Conservation (phyloP, 768 basidiomycete genomes). For the Gloeostereum incarnatum region DNA sequence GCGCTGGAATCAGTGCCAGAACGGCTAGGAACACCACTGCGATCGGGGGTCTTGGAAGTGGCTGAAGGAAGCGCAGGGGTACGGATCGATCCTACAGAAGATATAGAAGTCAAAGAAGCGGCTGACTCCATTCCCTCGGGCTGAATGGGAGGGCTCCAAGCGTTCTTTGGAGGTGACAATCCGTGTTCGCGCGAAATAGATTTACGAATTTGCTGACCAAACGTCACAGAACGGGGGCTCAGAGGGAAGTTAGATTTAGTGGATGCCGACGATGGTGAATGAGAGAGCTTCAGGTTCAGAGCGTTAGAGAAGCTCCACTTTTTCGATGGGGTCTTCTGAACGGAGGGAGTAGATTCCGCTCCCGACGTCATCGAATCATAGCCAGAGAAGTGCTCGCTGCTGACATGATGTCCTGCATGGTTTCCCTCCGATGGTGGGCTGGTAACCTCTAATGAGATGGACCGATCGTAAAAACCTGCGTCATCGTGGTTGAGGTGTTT, state of each 20-base stretch:
- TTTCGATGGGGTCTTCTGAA: slow-evolving; percentile 80
- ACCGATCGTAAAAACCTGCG: slow-evolving; percentile 34
- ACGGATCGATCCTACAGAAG: slow-evolving; percentile 60
- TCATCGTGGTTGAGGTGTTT: slow-evolving; percentile 34
- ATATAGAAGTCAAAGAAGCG: slow-evolving; percentile 67
- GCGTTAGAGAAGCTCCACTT: slow-evolving; percentile 95
- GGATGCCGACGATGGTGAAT: slow-evolving; percentile 54
- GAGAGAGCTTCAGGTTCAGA: slow-evolving; percentile 64
- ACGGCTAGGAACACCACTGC: slow-evolving; percentile 44
- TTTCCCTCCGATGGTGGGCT: slow-evolving; percentile 36
- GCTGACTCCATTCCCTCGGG: slow-evolving; percentile 73
- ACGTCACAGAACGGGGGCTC: slow-evolving; percentile 60
- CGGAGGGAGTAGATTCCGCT: slow-evolving; percentile 34
- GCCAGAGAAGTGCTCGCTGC: slow-evolving; percentile 27
- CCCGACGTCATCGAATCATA: slow-evolving; percentile 22
- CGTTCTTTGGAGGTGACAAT: slow-evolving; percentile 34
- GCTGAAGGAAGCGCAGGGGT: slow-evolving; percentile 33
- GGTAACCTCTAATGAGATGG: slow-evolving; percentile 44
- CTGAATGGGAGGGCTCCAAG: slow-evolving; percentile 63
- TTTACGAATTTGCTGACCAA: slow-evolving; percentile 60
- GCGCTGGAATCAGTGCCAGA: slow-evolving; percentile 71
- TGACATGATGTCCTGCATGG: slow-evolving; percentile 30
- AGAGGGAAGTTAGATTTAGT: slow-evolving; percentile 49
- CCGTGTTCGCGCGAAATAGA: slow-evolving; percentile 60
- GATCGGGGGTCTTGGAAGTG: slow-evolving; percentile 58